Percentiles rank a stretch among this genome's conserved stretches.
Conservation (phyloP, 768 basidiomycete species). For the Rubroboletus satanas region DNA sequence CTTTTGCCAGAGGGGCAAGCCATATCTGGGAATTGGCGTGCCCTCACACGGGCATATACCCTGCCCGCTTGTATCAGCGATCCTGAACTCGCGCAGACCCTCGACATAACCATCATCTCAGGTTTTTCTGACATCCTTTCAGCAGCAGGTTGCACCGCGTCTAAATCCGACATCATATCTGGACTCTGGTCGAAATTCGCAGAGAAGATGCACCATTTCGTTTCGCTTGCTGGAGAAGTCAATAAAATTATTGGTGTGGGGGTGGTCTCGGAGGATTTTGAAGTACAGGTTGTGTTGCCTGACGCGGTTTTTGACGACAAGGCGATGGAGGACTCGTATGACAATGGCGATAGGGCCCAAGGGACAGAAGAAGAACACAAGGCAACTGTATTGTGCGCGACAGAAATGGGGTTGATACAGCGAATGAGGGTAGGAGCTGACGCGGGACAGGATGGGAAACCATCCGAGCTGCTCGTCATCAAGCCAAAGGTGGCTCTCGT, state of each 20-base stretch:
- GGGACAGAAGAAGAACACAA: not conserved
- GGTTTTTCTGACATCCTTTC: constrained; percentile 28
- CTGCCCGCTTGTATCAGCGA: constrained; percentile 12
- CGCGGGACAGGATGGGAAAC: constrained; percentile 8
- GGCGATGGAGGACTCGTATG: constrained; percentile 26
- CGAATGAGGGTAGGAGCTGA: constrained; percentile 11
- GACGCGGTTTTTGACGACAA: constrained; percentile 9
- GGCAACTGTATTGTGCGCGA: constrained; percentile 30
- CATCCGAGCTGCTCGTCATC: constrained; percentile 22
- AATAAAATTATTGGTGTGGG: constrained; percentile 32
- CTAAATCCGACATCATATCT: constrained; percentile 30
- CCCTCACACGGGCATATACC: constrained; percentile 31
- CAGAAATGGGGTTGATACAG: constrained; percentile 31
- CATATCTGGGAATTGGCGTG: constrained; percentile 41
- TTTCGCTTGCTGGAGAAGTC: constrained; percentile 42
- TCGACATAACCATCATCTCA: constrained; percentile 4
- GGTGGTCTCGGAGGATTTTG: constrained; percentile 25
- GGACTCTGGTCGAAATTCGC: constrained; percentile 41
- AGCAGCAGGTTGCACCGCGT: constrained; percentile 21
- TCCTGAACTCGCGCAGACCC: not conserved
- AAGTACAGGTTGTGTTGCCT: constrained; percentile 17
- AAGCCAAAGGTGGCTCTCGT: constrained; percentile 35
- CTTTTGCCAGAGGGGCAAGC: constrained; percentile 39
- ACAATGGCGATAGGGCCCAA: constrained; percentile 12
- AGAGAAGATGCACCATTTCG: constrained; percentile 38